Conservation (phyloP, 2,329 filamentous ascomycete species). For the Talaromyces rugulosus region DNA sequence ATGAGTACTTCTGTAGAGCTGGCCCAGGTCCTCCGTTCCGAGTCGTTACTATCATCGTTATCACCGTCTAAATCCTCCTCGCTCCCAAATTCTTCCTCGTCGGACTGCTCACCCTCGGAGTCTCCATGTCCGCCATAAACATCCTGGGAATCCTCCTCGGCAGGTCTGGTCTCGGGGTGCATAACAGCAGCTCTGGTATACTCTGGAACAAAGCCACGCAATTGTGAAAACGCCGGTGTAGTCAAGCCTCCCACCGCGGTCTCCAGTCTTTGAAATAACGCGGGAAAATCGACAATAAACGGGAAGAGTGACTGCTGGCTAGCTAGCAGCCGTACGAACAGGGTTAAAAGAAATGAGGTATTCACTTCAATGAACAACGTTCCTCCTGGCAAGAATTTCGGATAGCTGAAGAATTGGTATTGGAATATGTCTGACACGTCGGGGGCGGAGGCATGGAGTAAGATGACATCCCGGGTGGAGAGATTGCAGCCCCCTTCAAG, state of each 20-base stretch:
- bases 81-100: not conserved
- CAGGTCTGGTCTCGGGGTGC: not conserved
- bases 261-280: not conserved
- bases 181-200: not conserved
- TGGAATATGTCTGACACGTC: not conserved
- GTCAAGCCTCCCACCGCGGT: not conserved
- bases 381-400: not conserved
- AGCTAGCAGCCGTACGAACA: not conserved
- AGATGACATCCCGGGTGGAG: not conserved
- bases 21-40: not conserved
- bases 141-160: not conserved
- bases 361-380: slow-evolving; percentile 1
- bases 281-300: not conserved
- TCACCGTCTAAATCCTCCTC: not conserved
- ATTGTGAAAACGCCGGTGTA: not conserved
- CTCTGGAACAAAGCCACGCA: not conserved
- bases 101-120: not conserved
- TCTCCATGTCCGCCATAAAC: not conserved
- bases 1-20: not conserved
- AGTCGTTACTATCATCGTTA: not conserved
- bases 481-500: not conserved
- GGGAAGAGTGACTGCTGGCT: not conserved
- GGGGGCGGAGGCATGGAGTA: not conserved
- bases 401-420: not conserved
- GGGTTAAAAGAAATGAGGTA: not conserved